phyloP scores from a whole-genome alignment of 371 early-diverging fungal genomes.

The Blyttiomyces sp. region DNA sequence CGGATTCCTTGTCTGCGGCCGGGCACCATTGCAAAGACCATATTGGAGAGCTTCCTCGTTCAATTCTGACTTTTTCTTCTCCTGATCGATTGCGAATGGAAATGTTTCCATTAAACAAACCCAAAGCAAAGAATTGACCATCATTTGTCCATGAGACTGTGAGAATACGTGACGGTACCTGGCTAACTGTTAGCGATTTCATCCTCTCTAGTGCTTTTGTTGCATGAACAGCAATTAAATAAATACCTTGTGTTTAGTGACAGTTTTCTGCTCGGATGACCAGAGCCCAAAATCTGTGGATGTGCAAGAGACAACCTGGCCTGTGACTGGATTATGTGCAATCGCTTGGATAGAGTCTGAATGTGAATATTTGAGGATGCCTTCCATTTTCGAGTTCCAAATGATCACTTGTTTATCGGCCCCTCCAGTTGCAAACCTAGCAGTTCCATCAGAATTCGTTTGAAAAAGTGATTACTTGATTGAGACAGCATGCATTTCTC shows the following conservation, averaged over 20 bases:
- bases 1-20: conserved; percentile 28
- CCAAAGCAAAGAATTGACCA: conserved; percentile 52
- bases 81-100: conserved; percentile 44
- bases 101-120: conserved; percentile 48
- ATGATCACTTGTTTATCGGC: conserved; percentile 55
- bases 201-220: background rate
- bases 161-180: conserved; percentile 45
- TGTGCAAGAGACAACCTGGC: conserved; percentile 43
- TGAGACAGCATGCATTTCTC: background rate
- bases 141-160: conserved; percentile 47
- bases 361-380: conserved; percentile 51
- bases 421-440: conserved; percentile 46
- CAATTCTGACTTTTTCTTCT: conserved; percentile 47
- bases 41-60: conserved; percentile 44
- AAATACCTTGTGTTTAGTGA: conserved; percentile 46
- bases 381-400: conserved; percentile 47
- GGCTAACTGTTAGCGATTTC: background rate
- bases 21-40: conserved; percentile 51
- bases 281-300: conserved; percentile 52
- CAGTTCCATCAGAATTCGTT: background rate
- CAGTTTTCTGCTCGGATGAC: conserved; percentile 49
- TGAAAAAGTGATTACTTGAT: background rate
- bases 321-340: conserved; percentile 41
- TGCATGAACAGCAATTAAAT: background rate
- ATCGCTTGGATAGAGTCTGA: conserved; percentile 49